A percentile compares a stretch with the other conserved stretches of the same genome.
These are phyloP conservation scores for Monilinia vaccinii-corymbosi DNA, from an alignment of 2,329 filamentous ascomycete genomes.

Conservation along the genomic window DNA sequence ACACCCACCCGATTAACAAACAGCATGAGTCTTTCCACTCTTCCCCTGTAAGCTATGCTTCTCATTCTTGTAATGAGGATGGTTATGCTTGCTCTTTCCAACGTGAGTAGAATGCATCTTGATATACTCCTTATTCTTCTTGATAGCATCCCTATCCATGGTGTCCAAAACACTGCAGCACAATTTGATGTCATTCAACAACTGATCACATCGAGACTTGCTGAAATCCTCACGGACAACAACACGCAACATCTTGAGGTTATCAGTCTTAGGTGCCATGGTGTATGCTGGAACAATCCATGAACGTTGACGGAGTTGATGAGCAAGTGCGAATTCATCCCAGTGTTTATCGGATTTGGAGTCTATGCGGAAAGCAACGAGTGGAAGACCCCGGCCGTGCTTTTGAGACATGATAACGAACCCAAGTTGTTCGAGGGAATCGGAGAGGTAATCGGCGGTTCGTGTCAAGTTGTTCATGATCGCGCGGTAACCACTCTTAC, in stretches of 20 bases:
- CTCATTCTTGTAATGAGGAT: constrained; percentile 55
- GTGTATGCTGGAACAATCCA: constrained; percentile 97
- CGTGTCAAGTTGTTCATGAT: constrained; percentile 94
- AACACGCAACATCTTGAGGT: constrained; percentile 83
- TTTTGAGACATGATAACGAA: constrained; percentile 85
- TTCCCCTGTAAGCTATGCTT: constrained; percentile 83
- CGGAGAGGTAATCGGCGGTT: constrained; percentile 78
- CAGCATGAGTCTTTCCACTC: constrained; percentile 79
- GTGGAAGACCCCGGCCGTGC: constrained; percentile 68
- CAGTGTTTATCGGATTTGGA: constrained; percentile 47
- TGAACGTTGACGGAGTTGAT: constrained; percentile 74
- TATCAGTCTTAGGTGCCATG: constrained; percentile 65
- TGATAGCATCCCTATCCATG: constrained; percentile 64
- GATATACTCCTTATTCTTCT: constrained; percentile 60
- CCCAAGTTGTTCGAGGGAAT: constrained; percentile 61
- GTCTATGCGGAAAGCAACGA: constrained; percentile 79
- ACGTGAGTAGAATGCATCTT: constrained; percentile 43
- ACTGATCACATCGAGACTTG: constrained; percentile 67
- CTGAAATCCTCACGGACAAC: constrained; percentile 92
- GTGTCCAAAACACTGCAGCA: constrained; percentile 61
- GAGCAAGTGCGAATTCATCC: constrained; percentile 72
- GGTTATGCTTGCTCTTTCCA: constrained; percentile 42
- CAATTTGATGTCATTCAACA: constrained; percentile 71
- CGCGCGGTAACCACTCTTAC: constrained; percentile 80
- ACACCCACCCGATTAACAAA: constrained; percentile 49